Conservation (phyloP, 2,329 filamentous ascomycete species). For the Penicillium verrucosum region DNA sequence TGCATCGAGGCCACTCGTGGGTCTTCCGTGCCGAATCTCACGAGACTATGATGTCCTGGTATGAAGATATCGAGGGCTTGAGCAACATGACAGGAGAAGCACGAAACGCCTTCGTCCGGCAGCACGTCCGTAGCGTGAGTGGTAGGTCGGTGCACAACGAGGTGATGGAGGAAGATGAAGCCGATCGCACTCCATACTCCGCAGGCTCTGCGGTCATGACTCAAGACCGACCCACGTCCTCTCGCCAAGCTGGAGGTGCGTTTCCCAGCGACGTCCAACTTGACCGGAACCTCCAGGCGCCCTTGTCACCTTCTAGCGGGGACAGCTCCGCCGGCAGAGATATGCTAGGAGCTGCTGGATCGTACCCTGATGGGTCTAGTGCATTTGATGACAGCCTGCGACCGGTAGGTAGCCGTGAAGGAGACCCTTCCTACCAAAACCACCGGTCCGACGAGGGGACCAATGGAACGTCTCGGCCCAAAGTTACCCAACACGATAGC, state of each 20-base stretch:
- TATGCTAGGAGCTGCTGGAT: constrained; percentile 57
- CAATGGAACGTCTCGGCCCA: constrained; percentile 8
- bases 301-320: constrained; percentile 76
- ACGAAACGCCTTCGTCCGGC: constrained; percentile 79
- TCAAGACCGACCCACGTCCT: constrained; percentile 38
- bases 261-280: constrained; percentile 94
- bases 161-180: constrained; percentile 71
- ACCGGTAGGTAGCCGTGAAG: constrained; percentile 23
- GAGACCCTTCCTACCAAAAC: constrained; percentile 13
- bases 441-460: constrained; percentile 7
- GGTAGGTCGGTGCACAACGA: constrained; percentile 69
- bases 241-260: constrained; percentile 83
- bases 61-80: constrained; percentile 83
- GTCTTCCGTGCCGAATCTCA: constrained; percentile 67
- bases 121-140: constrained; percentile 75
- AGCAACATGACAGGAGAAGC: constrained; percentile 88
- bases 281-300: constrained; percentile 77
- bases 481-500: constrained; percentile 34
- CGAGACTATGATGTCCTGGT: constrained; percentile 97
- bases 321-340: constrained; percentile 69
- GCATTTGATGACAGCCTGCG: constrained; percentile 36
- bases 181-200: constrained; percentile 63
- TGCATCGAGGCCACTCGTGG: constrained; percentile 77
- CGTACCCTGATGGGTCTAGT: constrained; percentile 49
- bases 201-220: constrained; percentile 49